phyloP scores from a whole-genome alignment of 1,284 basidiomycete species.

The Phaffia rhodozyma region DNA sequence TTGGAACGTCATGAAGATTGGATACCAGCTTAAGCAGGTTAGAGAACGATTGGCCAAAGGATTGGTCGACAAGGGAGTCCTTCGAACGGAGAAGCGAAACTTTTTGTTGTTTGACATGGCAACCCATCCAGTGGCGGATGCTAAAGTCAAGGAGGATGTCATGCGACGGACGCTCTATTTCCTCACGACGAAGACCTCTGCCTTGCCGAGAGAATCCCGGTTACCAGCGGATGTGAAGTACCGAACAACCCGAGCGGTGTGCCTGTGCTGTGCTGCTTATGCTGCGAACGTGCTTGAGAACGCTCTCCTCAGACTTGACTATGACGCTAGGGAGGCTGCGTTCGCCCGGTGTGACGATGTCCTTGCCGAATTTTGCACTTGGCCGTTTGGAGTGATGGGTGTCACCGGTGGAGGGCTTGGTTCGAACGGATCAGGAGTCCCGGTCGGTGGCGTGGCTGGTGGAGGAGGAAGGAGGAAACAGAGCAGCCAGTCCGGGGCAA shows the following conservation, averaged over 20 bases:
- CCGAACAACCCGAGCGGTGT: slow-evolving; percentile 64
- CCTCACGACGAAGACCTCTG: slow-evolving; percentile 70
- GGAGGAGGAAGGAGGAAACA: slow-evolving; percentile 35
- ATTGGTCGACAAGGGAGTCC: slow-evolving; percentile 87
- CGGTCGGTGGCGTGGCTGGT: slow-evolving; percentile 13
- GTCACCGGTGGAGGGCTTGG: slow-evolving; percentile 26
- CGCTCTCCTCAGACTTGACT: slow-evolving; percentile 69
- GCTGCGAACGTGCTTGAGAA: slow-evolving; percentile 92
- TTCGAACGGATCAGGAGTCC: neutral
- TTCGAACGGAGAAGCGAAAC: slow-evolving; percentile 94
- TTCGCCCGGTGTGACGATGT: slow-evolving; percentile 86
- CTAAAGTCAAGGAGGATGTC: slow-evolving; percentile 73
- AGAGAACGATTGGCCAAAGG: slow-evolving; percentile 94
- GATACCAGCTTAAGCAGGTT: slow-evolving; percentile 93
- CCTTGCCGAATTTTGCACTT: slow-evolving; percentile 71
- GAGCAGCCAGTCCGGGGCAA: slow-evolving; percentile 41
- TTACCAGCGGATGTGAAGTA: slow-evolving; percentile 63
- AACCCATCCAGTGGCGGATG: slow-evolving; percentile 85
- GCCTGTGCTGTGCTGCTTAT: slow-evolving; percentile 67
- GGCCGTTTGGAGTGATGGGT: slow-evolving; percentile 60
- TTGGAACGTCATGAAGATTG: slow-evolving; percentile 98
- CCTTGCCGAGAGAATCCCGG: slow-evolving; percentile 58
- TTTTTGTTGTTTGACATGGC: slow-evolving; percentile 98
- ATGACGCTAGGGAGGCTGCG: slow-evolving; percentile 80
- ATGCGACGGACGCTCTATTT: slow-evolving; percentile 61